Conservation (phyloP, 768 basidiomycete genomes). For the Boletellus emodensis region DNA sequence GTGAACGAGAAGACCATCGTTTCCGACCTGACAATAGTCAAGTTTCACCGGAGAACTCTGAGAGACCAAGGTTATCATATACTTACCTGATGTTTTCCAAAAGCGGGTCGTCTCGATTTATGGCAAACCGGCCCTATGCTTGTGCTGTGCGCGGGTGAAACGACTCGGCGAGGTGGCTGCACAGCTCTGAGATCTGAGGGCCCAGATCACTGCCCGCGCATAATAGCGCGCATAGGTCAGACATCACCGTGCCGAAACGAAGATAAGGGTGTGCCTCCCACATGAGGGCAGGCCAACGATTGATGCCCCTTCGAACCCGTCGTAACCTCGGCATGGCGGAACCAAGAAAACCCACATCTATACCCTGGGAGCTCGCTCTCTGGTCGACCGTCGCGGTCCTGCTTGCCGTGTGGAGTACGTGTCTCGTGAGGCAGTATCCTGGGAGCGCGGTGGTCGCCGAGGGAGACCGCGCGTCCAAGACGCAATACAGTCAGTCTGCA, state of each 20-base stretch:
- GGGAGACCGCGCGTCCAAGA: not conserved
- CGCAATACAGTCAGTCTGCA: conserved; percentile 17
- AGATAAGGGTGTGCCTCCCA: conserved; percentile 3
- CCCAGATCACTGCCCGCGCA: not conserved
- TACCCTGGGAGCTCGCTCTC: conserved; percentile 18
- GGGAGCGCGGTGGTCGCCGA: not conserved
- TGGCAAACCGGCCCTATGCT: not conserved
- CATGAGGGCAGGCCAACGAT: not conserved
- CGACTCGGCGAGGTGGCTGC: not conserved
- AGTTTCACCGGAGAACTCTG: not conserved
- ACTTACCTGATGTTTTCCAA: not conserved
- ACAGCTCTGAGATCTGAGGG: not conserved
- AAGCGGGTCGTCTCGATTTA: not conserved
- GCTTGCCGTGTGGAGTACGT: conserved; percentile 20
- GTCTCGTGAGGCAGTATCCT: not conserved
- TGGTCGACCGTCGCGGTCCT: conserved; percentile 19
- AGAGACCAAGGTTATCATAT: conserved; percentile 1
- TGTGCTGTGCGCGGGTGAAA: conserved; percentile 6
- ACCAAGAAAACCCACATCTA: conserved; percentile 2
- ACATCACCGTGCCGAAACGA: not conserved
- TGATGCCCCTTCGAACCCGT: not conserved
- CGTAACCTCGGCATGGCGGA: conserved; percentile 9
- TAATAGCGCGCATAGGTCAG: conserved; percentile 1
- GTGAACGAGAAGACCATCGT: conserved; percentile 7
- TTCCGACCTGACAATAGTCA: not conserved